Base-by-base conservation (phyloP, 2,329 filamentous ascomycete genomes). In the Aspergillus quadricinctus region DNA sequence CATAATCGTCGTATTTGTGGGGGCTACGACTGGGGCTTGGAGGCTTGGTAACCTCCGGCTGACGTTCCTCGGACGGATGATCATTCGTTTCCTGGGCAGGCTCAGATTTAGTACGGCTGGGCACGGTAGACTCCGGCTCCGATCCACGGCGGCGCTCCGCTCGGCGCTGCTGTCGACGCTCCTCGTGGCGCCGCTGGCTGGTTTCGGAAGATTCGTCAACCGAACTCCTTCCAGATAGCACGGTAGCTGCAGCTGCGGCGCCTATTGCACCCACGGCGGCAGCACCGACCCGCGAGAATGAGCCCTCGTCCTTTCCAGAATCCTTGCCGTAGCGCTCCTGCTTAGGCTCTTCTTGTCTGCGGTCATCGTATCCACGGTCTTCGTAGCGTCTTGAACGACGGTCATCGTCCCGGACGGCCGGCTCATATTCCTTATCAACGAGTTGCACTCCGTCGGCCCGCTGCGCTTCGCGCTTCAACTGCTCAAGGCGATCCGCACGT, bases 251-350 rank as follows among this genome's bases (percentile, higher is more conserved):
- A 41, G 78, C 72, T 25, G 74, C 75, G 43, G 78, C 80, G 14
- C 80, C 80, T 21, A 81, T 71, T 9, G 79, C 79, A 25, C 78
- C 81, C 29, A 78, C 78, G 14, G 79, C 74, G n/a, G 79, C 79
- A 50, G 69, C 65, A 25, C 64, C 66, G 50, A 67, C 65, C 69
- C 70, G 71, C 8, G 70, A 70, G 21, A 64, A 65, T 2, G 65
- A 65, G 8, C 64, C 60, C 35, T 52, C 75, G 72, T 62, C 76
- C 73, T 52, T 58, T 25, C 52, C 48, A 17, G 43, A 40, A 23
- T 53, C 54, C 28, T 41, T 48, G 23, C 46, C 35, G 45, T 56
- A 28, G 14, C 27, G 29, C 23, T 28, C 43, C 6, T 48, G 45
- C 10, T 58, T 53, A 11, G 63, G 53, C 46, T 58, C 53, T 4